phyloP scores from a whole-genome alignment of 140 eudicot genomes.

The Oenanthe javanica region DNA sequence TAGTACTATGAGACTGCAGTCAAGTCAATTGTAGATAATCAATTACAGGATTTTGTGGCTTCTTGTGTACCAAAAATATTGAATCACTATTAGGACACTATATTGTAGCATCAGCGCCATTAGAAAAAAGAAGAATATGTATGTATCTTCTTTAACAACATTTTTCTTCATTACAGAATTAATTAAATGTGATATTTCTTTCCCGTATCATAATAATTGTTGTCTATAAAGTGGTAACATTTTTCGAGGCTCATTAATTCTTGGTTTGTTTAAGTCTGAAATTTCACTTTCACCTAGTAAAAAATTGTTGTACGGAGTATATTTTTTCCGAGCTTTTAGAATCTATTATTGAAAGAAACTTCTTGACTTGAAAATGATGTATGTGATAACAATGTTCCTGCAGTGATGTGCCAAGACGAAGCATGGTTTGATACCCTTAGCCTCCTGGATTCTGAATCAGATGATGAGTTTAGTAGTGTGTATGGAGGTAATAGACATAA shows the following conservation, averaged over 20 bases:
- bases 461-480: constrained; percentile 80
- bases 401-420: constrained; percentile 76
- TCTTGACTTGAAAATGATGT: background rate
- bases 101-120: background rate
- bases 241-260: background rate
- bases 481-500: constrained; percentile 52
- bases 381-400: constrained; percentile 17
- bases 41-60: background rate
- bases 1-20: background rate
- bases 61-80: background rate
- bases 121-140: background rate
- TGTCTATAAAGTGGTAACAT: background rate
- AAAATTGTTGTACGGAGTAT: background rate
- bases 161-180: too few relatives aligned
- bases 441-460: constrained; percentile 61
- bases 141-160: background rate
- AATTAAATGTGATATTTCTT: background rate
- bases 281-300: background rate
- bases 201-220: background rate
- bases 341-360: background rate
- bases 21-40: background rate
- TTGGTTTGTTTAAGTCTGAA: background rate
- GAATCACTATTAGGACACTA: background rate
- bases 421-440: constrained; percentile 75
- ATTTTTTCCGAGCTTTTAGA: background rate